Conservation (phyloP, 768 basidiomycete species). For the Cystofilobasidium macerans region DNA sequence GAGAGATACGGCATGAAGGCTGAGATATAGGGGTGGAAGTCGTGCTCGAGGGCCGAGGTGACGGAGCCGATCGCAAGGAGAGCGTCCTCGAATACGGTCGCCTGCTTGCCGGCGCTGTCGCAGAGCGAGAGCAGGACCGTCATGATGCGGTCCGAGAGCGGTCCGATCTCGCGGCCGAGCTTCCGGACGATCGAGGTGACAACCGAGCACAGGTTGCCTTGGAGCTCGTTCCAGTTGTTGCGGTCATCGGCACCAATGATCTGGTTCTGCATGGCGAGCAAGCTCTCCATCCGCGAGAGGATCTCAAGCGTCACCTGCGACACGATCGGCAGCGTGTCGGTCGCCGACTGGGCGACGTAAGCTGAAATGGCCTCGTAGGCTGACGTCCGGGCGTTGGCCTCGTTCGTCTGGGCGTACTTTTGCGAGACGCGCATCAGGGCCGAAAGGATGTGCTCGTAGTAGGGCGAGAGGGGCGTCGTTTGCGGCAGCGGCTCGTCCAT, state of each 20-base stretch:
- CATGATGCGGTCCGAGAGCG: slow-evolving; percentile 90
- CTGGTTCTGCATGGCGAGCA: slow-evolving; percentile 79
- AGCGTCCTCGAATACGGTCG: slow-evolving; percentile 89
- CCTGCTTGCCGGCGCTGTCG: slow-evolving; percentile 75
- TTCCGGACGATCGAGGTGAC: slow-evolving; percentile 78
- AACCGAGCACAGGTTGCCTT: slow-evolving; percentile 86
- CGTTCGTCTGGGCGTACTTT: slow-evolving; percentile 54
- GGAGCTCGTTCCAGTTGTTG: slow-evolving; percentile 97
- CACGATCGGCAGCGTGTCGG: slow-evolving; percentile 67
- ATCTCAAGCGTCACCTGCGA: slow-evolving; percentile 71
- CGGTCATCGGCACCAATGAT: slow-evolving; percentile 89
- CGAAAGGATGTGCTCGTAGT: slow-evolving; percentile 74
- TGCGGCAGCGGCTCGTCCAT: slow-evolving; percentile 53
- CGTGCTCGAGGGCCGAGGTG: slow-evolving; percentile 64
- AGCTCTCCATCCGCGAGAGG: slow-evolving; percentile 78
- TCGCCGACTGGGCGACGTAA: slow-evolving; percentile 66
- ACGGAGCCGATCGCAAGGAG: slow-evolving; percentile 87
- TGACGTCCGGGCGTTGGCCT: slow-evolving; percentile 83
- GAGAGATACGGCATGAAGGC: slow-evolving; percentile 78
- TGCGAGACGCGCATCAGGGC: slow-evolving; percentile 79
- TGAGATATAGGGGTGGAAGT: slow-evolving; percentile 70
- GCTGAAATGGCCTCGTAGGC: slow-evolving; percentile 92
- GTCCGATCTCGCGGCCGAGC: slow-evolving; percentile 67
- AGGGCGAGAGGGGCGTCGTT: slow-evolving; percentile 66
- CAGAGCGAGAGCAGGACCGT: slow-evolving; percentile 75